Conservation (phyloP, 768 basidiomycete species). For the Suillus lakei region DNA sequence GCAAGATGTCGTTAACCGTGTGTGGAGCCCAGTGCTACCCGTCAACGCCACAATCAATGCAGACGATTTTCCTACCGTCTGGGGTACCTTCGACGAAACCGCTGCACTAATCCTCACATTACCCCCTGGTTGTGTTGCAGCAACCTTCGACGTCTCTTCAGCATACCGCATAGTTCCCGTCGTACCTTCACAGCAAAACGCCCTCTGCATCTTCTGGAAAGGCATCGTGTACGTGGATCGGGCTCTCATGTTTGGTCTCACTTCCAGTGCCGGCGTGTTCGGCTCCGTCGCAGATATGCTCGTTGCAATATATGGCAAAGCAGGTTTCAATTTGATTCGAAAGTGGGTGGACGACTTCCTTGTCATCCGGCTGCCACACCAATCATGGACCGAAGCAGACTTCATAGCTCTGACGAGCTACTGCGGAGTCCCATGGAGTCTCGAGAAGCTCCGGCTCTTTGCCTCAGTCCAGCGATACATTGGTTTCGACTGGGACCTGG, state of each 20-base stretch:
- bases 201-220: slow-evolving; percentile 35
- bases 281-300: slow-evolving; percentile 41
- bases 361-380: slow-evolving; percentile 26
- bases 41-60: slow-evolving; percentile 37
- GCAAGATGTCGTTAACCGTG: too few relatives aligned
- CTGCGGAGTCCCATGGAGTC: slow-evolving; percentile 39
- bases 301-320: slow-evolving; percentile 29
- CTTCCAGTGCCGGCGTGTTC: slow-evolving; percentile 41
- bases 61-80: slow-evolving; percentile 29
- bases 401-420: slow-evolving; percentile 31
- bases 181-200: slow-evolving; percentile 43
- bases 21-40: too few relatives aligned
- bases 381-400: slow-evolving; percentile 30
- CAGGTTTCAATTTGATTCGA: slow-evolving; percentile 23
- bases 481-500: slow-evolving; percentile 39
- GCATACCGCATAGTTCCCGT: slow-evolving; percentile 44
- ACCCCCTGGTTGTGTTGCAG: slow-evolving; percentile 23
- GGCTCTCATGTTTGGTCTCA: slow-evolving; percentile 9
- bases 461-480: slow-evolving; percentile 29
- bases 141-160: slow-evolving; percentile 36
- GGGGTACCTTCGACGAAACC: slow-evolving; percentile 27
- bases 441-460: slow-evolving; percentile 28
- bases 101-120: slow-evolving; percentile 25
- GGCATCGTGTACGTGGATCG: slow-evolving; percentile 36
- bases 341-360: slow-evolving; percentile 50